Base-by-base conservation (phyloP, 257 asterid species). In the Solanum raphanifolium region DNA sequence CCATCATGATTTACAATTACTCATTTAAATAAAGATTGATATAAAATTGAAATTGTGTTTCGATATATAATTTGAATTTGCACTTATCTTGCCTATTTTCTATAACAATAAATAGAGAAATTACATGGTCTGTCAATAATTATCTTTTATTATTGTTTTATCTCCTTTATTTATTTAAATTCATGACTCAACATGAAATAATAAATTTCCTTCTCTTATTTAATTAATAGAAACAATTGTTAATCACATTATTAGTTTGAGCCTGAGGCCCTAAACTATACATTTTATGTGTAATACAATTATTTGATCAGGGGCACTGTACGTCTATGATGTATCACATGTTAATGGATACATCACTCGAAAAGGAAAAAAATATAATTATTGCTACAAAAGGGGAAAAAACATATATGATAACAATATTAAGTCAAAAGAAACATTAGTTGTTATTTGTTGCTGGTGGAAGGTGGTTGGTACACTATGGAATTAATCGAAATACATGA, bases 391-490 rank as follows among this genome's bases (percentile, higher is more conserved):
- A 60, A 62, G 9, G 69, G 29, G 13, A 23, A 60, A 10, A 62
- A 1, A 62, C 1, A 62, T 62, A 62, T 62, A 23, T 23, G 69
- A 62, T 62, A 62, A 23, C 6, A 23, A 62, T 23, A 9, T 58
- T 23, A 62, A 62, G 69, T 23, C 29, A 9, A 9, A n/a, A 62
- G 29, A 62, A 62, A 55, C 9, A 2, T 52, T 18, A 60, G 11
- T 0, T 16, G 7, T 2, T 48, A 48, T 0, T 48, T 48, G 60
- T 52, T 16, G 21, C 0, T 5, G 0, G 1, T 16, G 9, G 3
- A 16, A 52, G 3, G 9, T 52, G 9, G 1, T 5, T 5, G 4
- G 8, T 52, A 16, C 0, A 16, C 0, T 18, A 9, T 6, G 10
- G 0, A 52, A 52, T 52, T 52, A 52, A 52, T 52, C 8, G 0